These are phyloP conservation scores for Golubevia sp. DNA, from an alignment of 1,284 basidiomycete species.

Conservation along the genomic window DNA sequence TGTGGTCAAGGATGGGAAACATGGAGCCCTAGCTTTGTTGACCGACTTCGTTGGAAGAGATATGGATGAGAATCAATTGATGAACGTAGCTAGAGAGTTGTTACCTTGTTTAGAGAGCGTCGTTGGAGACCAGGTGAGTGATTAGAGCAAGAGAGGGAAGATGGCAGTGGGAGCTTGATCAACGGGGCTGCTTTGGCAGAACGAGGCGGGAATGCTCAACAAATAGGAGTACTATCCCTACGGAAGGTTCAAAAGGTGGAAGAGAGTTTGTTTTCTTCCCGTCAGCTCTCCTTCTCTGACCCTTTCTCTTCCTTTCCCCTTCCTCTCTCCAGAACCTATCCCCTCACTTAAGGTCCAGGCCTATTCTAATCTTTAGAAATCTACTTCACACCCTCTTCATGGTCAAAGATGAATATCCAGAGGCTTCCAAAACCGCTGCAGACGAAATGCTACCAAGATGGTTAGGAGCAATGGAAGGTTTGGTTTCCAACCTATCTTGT, in stretches of 20 bases:
- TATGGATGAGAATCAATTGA: constrained; percentile 53
- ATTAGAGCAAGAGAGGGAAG: no score
- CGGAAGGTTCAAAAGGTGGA: no score
- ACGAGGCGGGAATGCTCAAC: no score
- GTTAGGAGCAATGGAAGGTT: constrained; percentile 61
- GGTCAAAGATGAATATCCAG: constrained; percentile 88
- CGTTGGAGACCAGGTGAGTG: constrained; percentile 19
- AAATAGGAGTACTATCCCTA: no score
- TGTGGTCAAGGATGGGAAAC: constrained; percentile 20
- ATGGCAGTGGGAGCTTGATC: no score
- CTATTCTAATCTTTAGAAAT: constrained; percentile 86
- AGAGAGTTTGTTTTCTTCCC: no score
- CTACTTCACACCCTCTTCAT: constrained; percentile 87
- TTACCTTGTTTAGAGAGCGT: constrained; percentile 43
- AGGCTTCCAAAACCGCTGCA: constrained; percentile 80
- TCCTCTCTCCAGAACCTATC: constrained; percentile 16
- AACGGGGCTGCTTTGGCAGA: no score
- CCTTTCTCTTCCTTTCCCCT: not conserved
- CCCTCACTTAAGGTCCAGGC: constrained; percentile 69
- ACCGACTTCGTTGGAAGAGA: constrained; percentile 50
- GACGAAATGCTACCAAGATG: constrained; percentile 82
- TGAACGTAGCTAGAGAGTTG: constrained; percentile 43
- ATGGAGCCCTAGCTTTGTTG: constrained; percentile 50
- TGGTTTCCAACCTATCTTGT: constrained; percentile 7
- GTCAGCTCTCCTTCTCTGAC: not conserved